Base-by-base conservation (phyloP, 2,329 filamentous ascomycete genomes). In the Thermomyces lanuginosus region DNA sequence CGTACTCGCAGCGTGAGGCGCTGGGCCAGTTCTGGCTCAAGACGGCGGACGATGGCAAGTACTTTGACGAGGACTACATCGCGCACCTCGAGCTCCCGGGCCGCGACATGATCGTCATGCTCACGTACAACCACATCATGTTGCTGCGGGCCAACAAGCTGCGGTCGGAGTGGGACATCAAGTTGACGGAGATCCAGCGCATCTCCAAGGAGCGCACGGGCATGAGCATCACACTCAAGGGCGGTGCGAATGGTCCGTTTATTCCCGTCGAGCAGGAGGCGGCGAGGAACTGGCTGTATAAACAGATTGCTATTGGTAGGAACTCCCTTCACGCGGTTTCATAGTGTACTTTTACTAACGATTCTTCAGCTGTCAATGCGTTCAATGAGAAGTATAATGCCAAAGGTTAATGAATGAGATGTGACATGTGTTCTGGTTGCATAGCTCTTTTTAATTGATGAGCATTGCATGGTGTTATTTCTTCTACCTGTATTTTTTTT, bases 21-120 rank as follows among this genome's bases (percentile, higher is more conserved):
- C 72, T 98, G 3, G 89, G 89, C 1, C 89, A 98, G 51, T 93
- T 82, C 61, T 98, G 89, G 91, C 73, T 98, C 37, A 98, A 98
- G 64, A 92, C 92, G 32, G 73, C 92, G 7, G 89, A 98, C 55
- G 89, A 93, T 38, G 89, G 89, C 35, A 89, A 84, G 51, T 95
- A 86, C 63, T 98, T 98, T 67, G 77, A 92, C 56, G 89, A 98
- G 54, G 70, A 82, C 48, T 98, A 98, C 58, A 89, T 98, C 50
- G 91, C 84, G 4, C 91, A 98, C 48, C 64, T 98, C 4, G 86
- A 98, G 54, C 68, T 98, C 14, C 79, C 82, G 7, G 72, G 75
- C 34, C 81, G 89, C 49, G 84, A 91, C 48, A 78, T 83, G 63
- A 73, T 86, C 30, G 76, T 84, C 24, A 81, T 95, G 70, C 67